Evolutionary conservation across 768 basidiomycete genomes (phyloP).

Genomic region (Phallus indusiatus): DNA sequence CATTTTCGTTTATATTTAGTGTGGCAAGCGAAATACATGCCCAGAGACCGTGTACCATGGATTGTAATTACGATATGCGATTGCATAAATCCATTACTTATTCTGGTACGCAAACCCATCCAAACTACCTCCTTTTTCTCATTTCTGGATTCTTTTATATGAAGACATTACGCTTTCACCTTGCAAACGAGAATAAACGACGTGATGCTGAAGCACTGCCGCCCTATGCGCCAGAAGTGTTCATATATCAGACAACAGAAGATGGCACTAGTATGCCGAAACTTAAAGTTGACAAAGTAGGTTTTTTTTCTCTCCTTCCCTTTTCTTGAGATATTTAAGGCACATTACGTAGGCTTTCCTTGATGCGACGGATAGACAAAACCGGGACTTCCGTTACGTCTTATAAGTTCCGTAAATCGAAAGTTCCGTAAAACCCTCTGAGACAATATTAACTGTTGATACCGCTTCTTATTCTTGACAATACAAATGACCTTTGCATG

Average conservation of each 20-base stretch:
- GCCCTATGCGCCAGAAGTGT: too few relatives aligned
- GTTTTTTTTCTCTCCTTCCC: too few relatives aligned
- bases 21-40: conserved; percentile 63
- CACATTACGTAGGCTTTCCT: conserved; percentile 66
- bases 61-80: conserved; percentile 63
- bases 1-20: conserved; percentile 57
- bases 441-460: too few relatives aligned
- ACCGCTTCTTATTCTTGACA: too few relatives aligned
- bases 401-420: conserved; percentile 36
- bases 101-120: conserved; percentile 27
- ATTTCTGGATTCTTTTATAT: conserved; percentile 32
- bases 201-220: conserved; percentile 50
- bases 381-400: conserved; percentile 66
- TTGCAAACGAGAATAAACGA: conserved; percentile 51
- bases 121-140: too few relatives aligned
- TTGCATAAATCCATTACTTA: conserved; percentile 37
- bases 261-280: too few relatives aligned
- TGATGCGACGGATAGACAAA: conserved; percentile 66
- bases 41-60: conserved; percentile 65
- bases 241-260: too few relatives aligned
- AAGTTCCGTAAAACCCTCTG: too few relatives aligned
- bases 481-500: too few relatives aligned
- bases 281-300: conserved; percentile 61
- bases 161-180: too few relatives aligned
- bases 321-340: too few relatives aligned